Evolutionary conservation across 176 grass and related monocot species (phyloP).

Genomic region (Neostapfia colusana): DNA sequence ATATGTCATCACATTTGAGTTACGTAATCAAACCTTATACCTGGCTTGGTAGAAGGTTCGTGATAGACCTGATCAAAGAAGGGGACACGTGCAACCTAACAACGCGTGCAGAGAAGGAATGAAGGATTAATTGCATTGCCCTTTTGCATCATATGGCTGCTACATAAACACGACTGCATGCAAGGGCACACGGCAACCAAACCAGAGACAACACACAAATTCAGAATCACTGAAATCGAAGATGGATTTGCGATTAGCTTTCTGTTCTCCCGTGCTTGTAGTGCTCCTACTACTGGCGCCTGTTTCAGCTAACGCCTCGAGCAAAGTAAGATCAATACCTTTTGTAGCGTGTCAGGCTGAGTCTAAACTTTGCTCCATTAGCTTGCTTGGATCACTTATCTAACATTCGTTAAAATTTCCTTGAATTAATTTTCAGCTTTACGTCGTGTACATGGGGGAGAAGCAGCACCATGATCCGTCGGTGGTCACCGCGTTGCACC

Average conservation of each 20-base stretch:
- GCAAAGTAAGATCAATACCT: conserved; percentile 16
- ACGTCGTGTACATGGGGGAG: conserved; percentile 40
- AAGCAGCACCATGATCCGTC: conserved; percentile 31
- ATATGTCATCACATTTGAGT: too few species aligned
- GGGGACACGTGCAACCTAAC: neutral
- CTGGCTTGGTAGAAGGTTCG: too few species aligned
- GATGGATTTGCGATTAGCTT: conserved; percentile 17
- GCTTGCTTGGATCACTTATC: neutral
- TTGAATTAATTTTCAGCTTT: conserved; percentile 11
- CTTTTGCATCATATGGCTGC: neutral
- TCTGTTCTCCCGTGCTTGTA: conserved; percentile 18
- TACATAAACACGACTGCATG: conserved; percentile 24
- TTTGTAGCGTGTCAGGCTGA: too few species aligned
- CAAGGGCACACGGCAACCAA: neutral
- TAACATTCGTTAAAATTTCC: neutral
- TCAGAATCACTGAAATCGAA: too few species aligned
- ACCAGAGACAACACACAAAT: neutral
- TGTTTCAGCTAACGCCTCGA: conserved; percentile 23
- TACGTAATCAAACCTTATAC: too few species aligned
- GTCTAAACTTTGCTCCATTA: neutral
- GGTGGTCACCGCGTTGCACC: conserved; percentile 10
- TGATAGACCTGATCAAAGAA: too few species aligned
- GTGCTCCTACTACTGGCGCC: neutral
- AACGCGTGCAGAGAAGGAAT: neutral
- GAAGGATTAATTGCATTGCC: neutral